Evolutionary conservation across 306 rosid genomes (phyloP).

Genomic region (Gillenia trifoliata): DNA sequence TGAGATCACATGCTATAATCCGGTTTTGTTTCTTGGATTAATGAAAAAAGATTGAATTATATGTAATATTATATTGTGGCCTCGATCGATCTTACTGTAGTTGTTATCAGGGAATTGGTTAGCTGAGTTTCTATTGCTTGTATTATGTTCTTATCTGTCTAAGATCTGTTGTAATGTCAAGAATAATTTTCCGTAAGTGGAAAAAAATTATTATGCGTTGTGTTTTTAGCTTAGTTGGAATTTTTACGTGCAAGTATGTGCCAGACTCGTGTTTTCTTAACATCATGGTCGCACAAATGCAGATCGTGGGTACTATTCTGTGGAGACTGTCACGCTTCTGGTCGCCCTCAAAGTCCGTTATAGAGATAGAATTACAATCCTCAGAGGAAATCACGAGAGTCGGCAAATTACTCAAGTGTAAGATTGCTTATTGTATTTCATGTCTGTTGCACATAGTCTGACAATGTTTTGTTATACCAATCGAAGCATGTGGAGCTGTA

Average conservation of each 20-base stretch:
- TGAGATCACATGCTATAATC: neutral
- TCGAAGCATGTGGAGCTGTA: slow-evolving; percentile 8
- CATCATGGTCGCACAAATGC: slow-evolving; percentile 33
- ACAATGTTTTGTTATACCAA: neutral
- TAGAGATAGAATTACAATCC: slow-evolving; percentile 98
- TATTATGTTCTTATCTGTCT: neutral
- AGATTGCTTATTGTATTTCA: slow-evolving; percentile 30
- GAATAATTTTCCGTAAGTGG: neutral
- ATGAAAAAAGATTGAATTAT: neutral
- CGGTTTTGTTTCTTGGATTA: neutral
- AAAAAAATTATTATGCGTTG: no score
- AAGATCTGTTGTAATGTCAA: neutral
- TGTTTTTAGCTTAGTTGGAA: neutral
- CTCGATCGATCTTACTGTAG: neutral
- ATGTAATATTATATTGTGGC: neutral
- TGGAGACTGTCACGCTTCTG: slow-evolving; percentile 94
- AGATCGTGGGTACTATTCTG: slow-evolving; percentile 73
- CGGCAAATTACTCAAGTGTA: slow-evolving; percentile 99
- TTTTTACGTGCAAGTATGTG: slow-evolving; percentile 10
- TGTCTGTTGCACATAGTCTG: slow-evolving; percentile 23
- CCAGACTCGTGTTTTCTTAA: slow-evolving; percentile 26
- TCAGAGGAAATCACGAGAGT: slow-evolving; percentile 96
- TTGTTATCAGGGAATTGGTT: neutral
- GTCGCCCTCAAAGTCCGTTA: slow-evolving; percentile 97
- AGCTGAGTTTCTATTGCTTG: neutral